Percentiles rank a stretch among this genome's conserved stretches.
Evolutionary conservation across 805 yeast species (phyloP).

Genomic region (Ogataea ganodermae): DNA sequence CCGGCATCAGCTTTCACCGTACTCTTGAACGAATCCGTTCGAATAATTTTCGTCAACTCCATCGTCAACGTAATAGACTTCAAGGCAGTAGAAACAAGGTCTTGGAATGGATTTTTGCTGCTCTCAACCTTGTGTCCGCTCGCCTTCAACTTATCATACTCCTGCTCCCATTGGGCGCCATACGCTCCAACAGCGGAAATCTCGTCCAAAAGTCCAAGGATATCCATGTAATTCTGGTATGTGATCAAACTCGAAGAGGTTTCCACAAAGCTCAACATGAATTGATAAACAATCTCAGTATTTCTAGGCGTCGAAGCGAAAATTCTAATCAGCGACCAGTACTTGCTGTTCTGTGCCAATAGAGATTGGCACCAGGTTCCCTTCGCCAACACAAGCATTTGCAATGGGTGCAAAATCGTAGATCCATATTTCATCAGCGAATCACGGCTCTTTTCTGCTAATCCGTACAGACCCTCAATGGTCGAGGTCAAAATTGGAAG

Average conservation of each 20-base stretch:
- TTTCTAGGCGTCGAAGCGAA: slow-evolving; percentile 47
- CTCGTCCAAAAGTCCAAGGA: slow-evolving; percentile 74
- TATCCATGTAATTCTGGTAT: slow-evolving; percentile 57
- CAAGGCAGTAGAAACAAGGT: slow-evolving; percentile 58
- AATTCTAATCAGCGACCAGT: slow-evolving; percentile 50
- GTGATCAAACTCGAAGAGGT: slow-evolving; percentile 39
- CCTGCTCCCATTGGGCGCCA: slow-evolving; percentile 76
- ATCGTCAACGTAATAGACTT: slow-evolving; percentile 64
- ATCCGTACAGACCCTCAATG: slow-evolving; percentile 25
- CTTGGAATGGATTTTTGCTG: slow-evolving; percentile 50
- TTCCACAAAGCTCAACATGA: slow-evolving; percentile 44
- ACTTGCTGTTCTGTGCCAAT: slow-evolving; percentile 41
- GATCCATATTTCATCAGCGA: slow-evolving; percentile 46
- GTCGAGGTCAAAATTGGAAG: slow-evolving; percentile 25
- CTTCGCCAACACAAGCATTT: slow-evolving; percentile 47
- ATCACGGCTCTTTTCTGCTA: slow-evolving; percentile 39
- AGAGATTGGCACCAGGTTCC: slow-evolving; percentile 43
- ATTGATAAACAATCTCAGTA: slow-evolving; percentile 46
- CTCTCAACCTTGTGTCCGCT: slow-evolving; percentile 46
- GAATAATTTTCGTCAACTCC: slow-evolving; percentile 43
- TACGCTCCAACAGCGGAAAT: slow-evolving; percentile 79
- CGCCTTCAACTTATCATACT: slow-evolving; percentile 45
- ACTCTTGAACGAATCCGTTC: slow-evolving; percentile 32
- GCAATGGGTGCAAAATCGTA: slow-evolving; percentile 48
- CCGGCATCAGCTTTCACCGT: slow-evolving; percentile 35